Evolutionary conservation across 805 yeast genomes (phyloP).

Genomic region (Priceomyces haplophilus): DNA sequence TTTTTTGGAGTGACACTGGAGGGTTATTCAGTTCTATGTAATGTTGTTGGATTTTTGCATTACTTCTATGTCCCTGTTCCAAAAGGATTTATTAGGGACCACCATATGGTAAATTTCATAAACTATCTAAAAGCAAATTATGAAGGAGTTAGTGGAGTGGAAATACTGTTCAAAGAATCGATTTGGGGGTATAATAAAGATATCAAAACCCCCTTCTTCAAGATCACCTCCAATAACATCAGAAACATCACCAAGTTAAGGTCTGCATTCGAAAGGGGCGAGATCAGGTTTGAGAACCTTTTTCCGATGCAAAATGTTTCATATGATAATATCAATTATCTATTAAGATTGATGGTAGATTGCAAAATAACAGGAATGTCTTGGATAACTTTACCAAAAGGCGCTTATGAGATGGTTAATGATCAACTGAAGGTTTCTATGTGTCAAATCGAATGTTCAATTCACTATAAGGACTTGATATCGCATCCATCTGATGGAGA

Average conservation of each 20-base stretch:
- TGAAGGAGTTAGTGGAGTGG: constrained; percentile 61
- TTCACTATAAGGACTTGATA: constrained; percentile 64
- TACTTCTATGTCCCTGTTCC: constrained; percentile 94
- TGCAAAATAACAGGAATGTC: constrained; percentile 94
- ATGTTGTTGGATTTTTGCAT: constrained; percentile 83
- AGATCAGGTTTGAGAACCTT: constrained; percentile 58
- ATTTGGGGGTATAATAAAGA: constrained; percentile 93
- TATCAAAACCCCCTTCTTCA: constrained; percentile 72
- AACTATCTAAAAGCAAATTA: constrained; percentile 46
- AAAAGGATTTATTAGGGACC: constrained; percentile 58
- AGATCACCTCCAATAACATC: constrained; percentile 65
- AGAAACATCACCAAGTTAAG: constrained; percentile 66
- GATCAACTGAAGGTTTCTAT: constrained; percentile 51
- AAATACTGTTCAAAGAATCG: constrained; percentile 70
- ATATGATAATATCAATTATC: constrained; percentile 85
- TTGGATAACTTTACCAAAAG: constrained; percentile 87
- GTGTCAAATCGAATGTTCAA: constrained; percentile 80
- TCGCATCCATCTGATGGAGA: constrained; percentile 91
- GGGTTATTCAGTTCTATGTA: constrained; percentile 88
- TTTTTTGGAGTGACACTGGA: constrained; percentile 89
- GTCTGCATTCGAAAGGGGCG: constrained; percentile 80
- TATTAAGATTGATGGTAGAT: constrained; percentile 87
- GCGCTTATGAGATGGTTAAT: constrained; percentile 55
- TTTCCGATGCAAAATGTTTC: constrained; percentile 65
- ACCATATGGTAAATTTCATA: constrained; percentile 46